Conservation (phyloP, 2,329 filamentous ascomycete genomes). For the Didymella exigua region DNA sequence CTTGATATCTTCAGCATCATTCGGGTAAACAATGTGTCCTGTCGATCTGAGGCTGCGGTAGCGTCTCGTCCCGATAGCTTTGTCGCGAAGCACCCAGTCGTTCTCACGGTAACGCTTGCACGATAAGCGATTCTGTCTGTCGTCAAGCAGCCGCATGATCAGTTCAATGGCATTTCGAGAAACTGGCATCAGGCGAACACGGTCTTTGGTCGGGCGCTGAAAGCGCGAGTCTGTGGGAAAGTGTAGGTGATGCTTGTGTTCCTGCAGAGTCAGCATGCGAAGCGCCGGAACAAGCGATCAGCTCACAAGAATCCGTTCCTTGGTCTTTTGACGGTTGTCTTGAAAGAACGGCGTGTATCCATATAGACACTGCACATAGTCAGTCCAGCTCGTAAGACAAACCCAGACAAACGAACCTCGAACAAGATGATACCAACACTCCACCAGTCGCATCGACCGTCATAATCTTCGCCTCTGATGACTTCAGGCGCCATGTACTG, state of each 20-base stretch:
- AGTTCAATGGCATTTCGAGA: conserved; percentile 77
- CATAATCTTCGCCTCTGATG: conserved; percentile 79
- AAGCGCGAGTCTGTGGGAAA: conserved; percentile 67
- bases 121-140: conserved; percentile 77
- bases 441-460: conserved; percentile 96
- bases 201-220: conserved; percentile 58
- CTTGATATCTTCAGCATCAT: conserved; percentile 91
- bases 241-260: conserved; percentile 70
- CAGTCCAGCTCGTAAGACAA: background rate
- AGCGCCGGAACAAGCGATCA: background rate
- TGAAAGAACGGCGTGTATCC: conserved; percentile 88
- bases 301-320: conserved; percentile 79
- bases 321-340: conserved; percentile 81
- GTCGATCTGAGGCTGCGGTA: conserved; percentile 45
- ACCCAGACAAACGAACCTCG: conserved; percentile 58
- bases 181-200: conserved; percentile 56
- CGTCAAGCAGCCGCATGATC: conserved; percentile 72
- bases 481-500: conserved; percentile 99
- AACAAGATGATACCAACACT: conserved; percentile 93
- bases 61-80: conserved; percentile 28
- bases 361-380: conserved; percentile 73
- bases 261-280: conserved; percentile 53
- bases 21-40: conserved; percentile 73
- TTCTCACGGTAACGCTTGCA: conserved; percentile 74
- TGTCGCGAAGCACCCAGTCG: conserved; percentile 54